Conservation (phyloP, 2,329 filamentous ascomycete species). For the Fusarium nanum region DNA sequence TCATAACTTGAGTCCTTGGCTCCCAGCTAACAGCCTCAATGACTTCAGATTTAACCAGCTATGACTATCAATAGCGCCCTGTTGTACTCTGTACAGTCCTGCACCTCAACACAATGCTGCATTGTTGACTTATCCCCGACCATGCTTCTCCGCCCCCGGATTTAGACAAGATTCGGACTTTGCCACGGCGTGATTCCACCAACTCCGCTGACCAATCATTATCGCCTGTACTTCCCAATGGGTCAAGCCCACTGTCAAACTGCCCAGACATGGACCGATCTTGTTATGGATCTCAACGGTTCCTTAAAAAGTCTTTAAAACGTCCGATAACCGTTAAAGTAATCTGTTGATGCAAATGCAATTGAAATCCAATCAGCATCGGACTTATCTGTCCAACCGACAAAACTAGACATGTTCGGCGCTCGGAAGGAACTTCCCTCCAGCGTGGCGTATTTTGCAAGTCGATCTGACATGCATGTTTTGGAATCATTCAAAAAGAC, state of each 20-base stretch:
- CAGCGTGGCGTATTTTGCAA: background rate
- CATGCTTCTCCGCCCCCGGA: slow-evolving; percentile 38
- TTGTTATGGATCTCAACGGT: slow-evolving; percentile 3
- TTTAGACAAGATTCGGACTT: slow-evolving; percentile 43
- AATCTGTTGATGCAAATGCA: background rate
- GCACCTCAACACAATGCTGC: background rate
- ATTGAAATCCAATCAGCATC: background rate
- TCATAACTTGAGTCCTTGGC: background rate
- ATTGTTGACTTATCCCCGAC: slow-evolving; percentile 35
- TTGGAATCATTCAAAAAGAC: slow-evolving; percentile 10
- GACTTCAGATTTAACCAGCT: slow-evolving; percentile 1
- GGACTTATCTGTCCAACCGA: background rate
- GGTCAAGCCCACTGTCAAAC: slow-evolving; percentile 11
- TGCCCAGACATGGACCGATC: background rate
- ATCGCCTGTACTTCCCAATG: slow-evolving; percentile 4
- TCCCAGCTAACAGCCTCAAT: background rate
- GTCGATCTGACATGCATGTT: slow-evolving; percentile 5
- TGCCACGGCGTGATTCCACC: slow-evolving; percentile 21
- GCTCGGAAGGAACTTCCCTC: background rate
- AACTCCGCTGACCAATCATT: slow-evolving; percentile 31
- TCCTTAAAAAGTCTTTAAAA: background rate
- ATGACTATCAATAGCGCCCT: background rate
- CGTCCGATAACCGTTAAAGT: background rate
- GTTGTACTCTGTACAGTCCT: background rate
- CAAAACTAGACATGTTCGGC: background rate